These are phyloP conservation scores for Yarrowia porcina DNA, from an alignment of 805 yeast genomes.

Conservation along the genomic window DNA sequence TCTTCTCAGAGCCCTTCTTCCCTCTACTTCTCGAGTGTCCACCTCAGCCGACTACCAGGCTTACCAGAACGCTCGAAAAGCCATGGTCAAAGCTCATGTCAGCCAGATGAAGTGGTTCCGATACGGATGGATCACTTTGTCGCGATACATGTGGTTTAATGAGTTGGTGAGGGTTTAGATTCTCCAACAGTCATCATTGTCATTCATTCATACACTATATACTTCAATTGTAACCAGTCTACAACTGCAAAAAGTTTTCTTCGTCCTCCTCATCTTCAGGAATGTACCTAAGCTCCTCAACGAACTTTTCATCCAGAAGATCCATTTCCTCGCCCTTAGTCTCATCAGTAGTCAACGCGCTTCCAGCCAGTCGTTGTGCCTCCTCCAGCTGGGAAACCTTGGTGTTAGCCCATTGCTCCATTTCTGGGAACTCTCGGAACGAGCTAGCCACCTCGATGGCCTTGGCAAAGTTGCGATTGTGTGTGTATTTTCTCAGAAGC, in stretches of 20 bases:
- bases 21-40: constrained; percentile 32
- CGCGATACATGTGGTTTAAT: constrained; percentile 75
- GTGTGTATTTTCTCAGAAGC: neutral
- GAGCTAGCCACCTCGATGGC: neutral
- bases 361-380: neutral
- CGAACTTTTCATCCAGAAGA: neutral
- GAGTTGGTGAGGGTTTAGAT: constrained; percentile 40
- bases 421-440: neutral
- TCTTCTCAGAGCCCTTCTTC: constrained; percentile 31
- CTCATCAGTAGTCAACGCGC: neutral
- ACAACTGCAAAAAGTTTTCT: constrained; percentile 18
- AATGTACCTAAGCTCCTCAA: constrained; percentile 10
- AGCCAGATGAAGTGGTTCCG: constrained; percentile 96
- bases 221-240: neutral
- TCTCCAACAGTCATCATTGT: neutral
- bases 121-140: constrained; percentile 76
- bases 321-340: neutral
- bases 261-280: constrained; percentile 24
- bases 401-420: neutral
- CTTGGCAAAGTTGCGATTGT: neutral
- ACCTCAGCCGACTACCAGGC: constrained; percentile 28
- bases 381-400: neutral
- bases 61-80: constrained; percentile 47
- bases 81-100: constrained; percentile 78
- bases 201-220: constrained; percentile 8